Conservation (phyloP, 345 rosid genomes). For the Arabis alpina region DNA sequence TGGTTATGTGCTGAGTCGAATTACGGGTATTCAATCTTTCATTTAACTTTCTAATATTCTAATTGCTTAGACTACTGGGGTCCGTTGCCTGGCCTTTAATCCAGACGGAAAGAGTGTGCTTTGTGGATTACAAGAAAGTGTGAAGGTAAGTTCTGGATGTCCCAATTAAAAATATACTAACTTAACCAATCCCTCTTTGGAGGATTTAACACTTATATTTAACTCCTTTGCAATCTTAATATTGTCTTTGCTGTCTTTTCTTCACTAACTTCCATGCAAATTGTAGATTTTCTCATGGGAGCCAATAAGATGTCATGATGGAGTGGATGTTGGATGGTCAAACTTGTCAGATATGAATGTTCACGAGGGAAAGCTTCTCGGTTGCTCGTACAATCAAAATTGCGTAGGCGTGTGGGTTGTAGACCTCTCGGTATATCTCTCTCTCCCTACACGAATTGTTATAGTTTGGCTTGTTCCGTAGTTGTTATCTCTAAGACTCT, state of each 20-base stretch:
- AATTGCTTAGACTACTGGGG: slow-evolving; percentile 73
- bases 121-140: slow-evolving; percentile 94
- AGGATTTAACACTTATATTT: background rate
- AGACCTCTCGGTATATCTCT: slow-evolving; percentile 79
- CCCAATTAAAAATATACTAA: slow-evolving; percentile 9
- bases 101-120: slow-evolving; percentile 95
- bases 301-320: slow-evolving; percentile 87
- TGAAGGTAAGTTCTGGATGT: slow-evolving; percentile 59
- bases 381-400: slow-evolving; percentile 97
- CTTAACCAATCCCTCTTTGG: slow-evolving; percentile 13
- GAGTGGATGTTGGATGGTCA: slow-evolving; percentile 99
- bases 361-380: slow-evolving; percentile 98
- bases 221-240: slow-evolving; percentile 26
- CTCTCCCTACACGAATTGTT: slow-evolving; percentile 8
- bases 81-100: slow-evolving; percentile 89
- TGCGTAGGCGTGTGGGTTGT: slow-evolving; percentile 99
- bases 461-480: slow-evolving; percentile 33
- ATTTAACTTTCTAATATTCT: slow-evolving; percentile 18
- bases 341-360: slow-evolving; percentile 90
- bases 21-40: slow-evolving; percentile 15
- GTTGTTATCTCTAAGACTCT: slow-evolving; percentile 34
- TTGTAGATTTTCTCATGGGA: slow-evolving; percentile 96
- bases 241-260: too few relatives aligned
- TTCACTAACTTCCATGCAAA: slow-evolving; percentile 25
- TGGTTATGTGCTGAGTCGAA: background rate